phyloP scores from a whole-genome alignment of 495 filamentous ascomycete species.

The Penicillium bovifimosum region DNA sequence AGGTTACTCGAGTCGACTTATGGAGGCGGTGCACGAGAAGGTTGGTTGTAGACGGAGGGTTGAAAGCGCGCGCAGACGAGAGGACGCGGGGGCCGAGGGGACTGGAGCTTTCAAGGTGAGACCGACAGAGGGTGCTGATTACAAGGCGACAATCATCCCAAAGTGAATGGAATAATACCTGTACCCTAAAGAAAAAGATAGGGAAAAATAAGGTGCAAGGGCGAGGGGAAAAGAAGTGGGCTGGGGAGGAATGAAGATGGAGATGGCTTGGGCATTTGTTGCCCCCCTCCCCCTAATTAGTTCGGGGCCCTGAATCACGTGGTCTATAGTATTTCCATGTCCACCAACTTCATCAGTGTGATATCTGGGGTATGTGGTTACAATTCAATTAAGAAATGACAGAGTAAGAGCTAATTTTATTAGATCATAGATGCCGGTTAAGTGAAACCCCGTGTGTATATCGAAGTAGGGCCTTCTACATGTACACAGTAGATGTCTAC shows the following conservation, averaged over 20 bases:
- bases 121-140: background rate
- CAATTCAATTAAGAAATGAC: background rate
- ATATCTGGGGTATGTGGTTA: background rate
- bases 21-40: slow-evolving; percentile 1
- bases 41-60: background rate
- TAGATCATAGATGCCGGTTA: background rate
- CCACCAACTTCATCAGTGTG: background rate
- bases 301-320: slow-evolving; percentile 12
- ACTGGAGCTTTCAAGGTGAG: slow-evolving; percentile 13
- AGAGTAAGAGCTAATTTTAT: background rate
- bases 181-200: background rate
- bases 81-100: slow-evolving; percentile 20
- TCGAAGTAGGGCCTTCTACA: background rate
- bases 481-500: background rate
- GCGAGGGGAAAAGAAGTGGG: slow-evolving; percentile 16
- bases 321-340: background rate
- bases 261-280: slow-evolving; percentile 19
- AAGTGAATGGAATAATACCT: background rate
- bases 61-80: slow-evolving; percentile 12
- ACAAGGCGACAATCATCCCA: background rate
- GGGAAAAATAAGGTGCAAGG: slow-evolving; percentile 1
- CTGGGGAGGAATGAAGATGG: slow-evolving; percentile 23
- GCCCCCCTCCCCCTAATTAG: slow-evolving; percentile 8
- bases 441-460: background rate
- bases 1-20: background rate